These are phyloP conservation scores for Jaltomata sinuosa DNA, from an alignment of 257 asterid genomes.

Conservation along the genomic window DNA sequence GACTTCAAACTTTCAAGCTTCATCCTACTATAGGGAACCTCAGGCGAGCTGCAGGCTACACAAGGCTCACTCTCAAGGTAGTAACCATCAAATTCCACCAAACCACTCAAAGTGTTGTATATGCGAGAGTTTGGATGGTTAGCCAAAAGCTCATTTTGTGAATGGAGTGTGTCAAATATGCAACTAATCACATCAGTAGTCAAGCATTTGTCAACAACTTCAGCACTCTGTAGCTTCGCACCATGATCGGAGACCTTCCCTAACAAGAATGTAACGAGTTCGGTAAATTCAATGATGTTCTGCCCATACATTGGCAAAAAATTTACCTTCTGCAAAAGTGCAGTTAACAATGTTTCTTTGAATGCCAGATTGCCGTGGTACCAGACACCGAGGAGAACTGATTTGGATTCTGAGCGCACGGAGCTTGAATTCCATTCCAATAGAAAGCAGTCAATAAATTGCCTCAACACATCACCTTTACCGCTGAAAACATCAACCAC, in stretches of 20 bases:
- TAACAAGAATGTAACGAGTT: slow-evolving; percentile 71
- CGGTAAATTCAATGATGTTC: slow-evolving; percentile 77
- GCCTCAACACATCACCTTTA: slow-evolving; percentile 67
- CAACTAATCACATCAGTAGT: slow-evolving; percentile 71
- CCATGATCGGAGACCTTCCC: slow-evolving; percentile 65
- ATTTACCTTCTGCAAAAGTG: slow-evolving; percentile 76
- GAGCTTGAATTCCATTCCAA: slow-evolving; percentile 93
- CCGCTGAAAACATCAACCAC: slow-evolving; percentile 63
- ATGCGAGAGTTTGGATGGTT: slow-evolving; percentile 99
- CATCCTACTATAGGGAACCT: slow-evolving; percentile 96
- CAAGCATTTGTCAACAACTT: slow-evolving; percentile 85
- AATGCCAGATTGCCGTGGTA: slow-evolving; percentile 75
- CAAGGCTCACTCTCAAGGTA: slow-evolving; percentile 99
- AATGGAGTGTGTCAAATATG: slow-evolving; percentile 83
- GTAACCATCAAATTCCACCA: slow-evolving; percentile 99
- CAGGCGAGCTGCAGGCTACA: slow-evolving; percentile 99
- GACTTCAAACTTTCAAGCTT: slow-evolving; percentile 96
- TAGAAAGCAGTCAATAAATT: slow-evolving; percentile 75
- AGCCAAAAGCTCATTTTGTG: slow-evolving; percentile 96
- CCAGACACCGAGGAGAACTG: slow-evolving; percentile 85
- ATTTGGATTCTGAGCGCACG: slow-evolving; percentile 90
- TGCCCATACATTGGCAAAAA: slow-evolving; percentile 90
- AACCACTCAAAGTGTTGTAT: slow-evolving; percentile 89
- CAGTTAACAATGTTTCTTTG: slow-evolving; percentile 63
- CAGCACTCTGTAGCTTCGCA: slow-evolving; percentile 52